Conservation (phyloP, 495 filamentous ascomycete species). For the Neurospora sp. region DNA sequence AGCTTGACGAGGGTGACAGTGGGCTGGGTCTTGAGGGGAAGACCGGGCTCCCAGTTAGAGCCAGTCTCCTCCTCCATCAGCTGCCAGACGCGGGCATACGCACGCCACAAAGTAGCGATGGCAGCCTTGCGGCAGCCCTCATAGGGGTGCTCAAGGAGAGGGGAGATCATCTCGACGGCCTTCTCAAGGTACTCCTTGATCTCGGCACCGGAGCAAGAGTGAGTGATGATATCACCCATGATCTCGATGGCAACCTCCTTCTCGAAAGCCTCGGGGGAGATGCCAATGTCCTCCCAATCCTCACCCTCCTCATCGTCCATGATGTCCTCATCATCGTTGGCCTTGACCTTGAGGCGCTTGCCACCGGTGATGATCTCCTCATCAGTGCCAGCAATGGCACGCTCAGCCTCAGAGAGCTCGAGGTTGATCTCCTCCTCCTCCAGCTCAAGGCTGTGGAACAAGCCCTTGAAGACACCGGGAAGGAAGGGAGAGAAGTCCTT, state of each 20-base stretch:
- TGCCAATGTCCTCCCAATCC: constrained; percentile 71
- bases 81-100: constrained; percentile 84
- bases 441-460: constrained; percentile 78
- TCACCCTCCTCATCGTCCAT: constrained; percentile 56
- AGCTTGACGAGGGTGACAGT: constrained; percentile 72
- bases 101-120: constrained; percentile 82
- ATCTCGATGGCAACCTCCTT: constrained; percentile 97
- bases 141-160: constrained; percentile 76
- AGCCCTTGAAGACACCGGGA: constrained; percentile 70
- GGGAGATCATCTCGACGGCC: constrained; percentile 71
- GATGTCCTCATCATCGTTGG: constrained; percentile 43
- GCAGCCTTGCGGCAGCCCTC: constrained; percentile 90
- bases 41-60: constrained; percentile 77
- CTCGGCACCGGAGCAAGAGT: constrained; percentile 64
- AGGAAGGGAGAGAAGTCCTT: constrained; percentile 86
- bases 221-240: constrained; percentile 80
- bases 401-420: constrained; percentile 63
- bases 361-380: constrained; percentile 67
- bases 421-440: constrained; percentile 82
- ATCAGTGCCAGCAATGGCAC: constrained; percentile 53
- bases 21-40: constrained; percentile 73
- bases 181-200: constrained; percentile 74
- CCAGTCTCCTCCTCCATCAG: constrained; percentile 70
- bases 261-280: constrained; percentile 82
- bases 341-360: constrained; percentile 75